Percentiles rank a stretch among this genome's conserved stretches.
phyloP scores from a whole-genome alignment of 768 basidiomycete species.

The Lactarius vividus region DNA sequence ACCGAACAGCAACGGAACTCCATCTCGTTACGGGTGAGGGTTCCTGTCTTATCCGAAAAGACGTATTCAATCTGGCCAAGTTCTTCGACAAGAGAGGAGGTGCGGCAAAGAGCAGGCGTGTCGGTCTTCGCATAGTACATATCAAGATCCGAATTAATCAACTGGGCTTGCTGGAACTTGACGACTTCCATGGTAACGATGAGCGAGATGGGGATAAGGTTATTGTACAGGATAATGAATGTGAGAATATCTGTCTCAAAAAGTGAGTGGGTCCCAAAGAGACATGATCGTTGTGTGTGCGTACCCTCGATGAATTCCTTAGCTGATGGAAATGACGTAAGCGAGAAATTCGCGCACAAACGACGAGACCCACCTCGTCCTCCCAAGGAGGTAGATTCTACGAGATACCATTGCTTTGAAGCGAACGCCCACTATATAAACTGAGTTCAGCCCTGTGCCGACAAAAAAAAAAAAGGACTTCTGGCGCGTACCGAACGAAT shows the following conservation, averaged over 20 bases:
- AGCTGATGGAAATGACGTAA: conserved; percentile 41
- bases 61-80: conserved; percentile 97
- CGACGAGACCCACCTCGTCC: conserved; percentile 51
- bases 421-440: conserved; percentile 76
- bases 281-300: conserved; percentile 8
- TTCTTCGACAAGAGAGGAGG: conserved; percentile 96
- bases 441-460: background rate
- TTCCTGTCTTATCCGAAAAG: conserved; percentile 94
- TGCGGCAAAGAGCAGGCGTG: conserved; percentile 96
- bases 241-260: conserved; percentile 78
- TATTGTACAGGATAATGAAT: conserved; percentile 98
- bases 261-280: conserved; percentile 6
- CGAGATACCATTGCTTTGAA: conserved; percentile 86
- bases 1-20: conserved; percentile 91
- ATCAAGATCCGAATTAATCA: conserved; percentile 97
- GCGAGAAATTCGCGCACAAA: conserved; percentile 10
- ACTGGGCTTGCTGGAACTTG: conserved; percentile 94
- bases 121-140: conserved; percentile 97
- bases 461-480: conserved; percentile 4
- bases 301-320: conserved; percentile 85
- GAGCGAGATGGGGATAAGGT: conserved; percentile 97
- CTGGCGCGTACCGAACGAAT: conserved; percentile 62
- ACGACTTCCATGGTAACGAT: conserved; percentile 99
- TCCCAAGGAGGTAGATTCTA: conserved; percentile 55
- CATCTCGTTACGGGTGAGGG: conserved; percentile 97